Base-by-base conservation (phyloP, 1,139 yeast species). In the Pichia sp. region DNA sequence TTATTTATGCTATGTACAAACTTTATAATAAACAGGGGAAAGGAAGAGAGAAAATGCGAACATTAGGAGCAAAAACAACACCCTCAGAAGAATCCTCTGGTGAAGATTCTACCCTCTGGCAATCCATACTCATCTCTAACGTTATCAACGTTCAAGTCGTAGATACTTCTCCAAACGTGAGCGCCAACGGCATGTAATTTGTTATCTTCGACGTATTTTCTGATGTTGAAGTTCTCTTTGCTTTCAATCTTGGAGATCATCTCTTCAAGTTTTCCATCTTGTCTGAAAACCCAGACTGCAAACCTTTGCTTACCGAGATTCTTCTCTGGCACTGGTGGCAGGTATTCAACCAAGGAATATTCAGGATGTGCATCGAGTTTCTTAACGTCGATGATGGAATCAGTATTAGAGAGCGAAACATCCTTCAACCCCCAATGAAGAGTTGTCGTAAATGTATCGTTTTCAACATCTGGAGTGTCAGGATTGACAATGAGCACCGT, bases 211-310 rank as follows among this genome's bases (percentile, higher is more conserved):
- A 69, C 84, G 58, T 86, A 87, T 6, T 55, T 49, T 55, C 97
- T 74, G 43, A 91, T 79, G 51, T 86, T 74, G 53, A 91, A 91
- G 35, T 63, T 53, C 12, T 69, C 70, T 45, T 77, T 29, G 12
- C 16, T 60, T 22, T 52, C 23, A 3, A 53, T 21, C 8, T 50
- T 49, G 15, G 49, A 39, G 14, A 56, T 48, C 24, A 55, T 54
- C 13, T 44, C 29, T 6, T 27, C 26, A 27, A 52, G 39, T 30
- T 48, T 27, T 9, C 41, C 47, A 9, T 49, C 50, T 60, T 91
- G 97, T 60, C 87, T 77, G 60, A 87, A 83, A 3, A 86, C 94
- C 95, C 97, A 87, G 32, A 86, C 75, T 40, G 86, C 77, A 39
- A 83, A 80, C 60, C 98, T 75, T 61, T 91, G 96, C 23, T 66